Evolutionary conservation across 768 basidiomycete species (phyloP), one percentile per base, ranked within the genome.

Genomic region (Daedaleopsis nitida): DNA sequence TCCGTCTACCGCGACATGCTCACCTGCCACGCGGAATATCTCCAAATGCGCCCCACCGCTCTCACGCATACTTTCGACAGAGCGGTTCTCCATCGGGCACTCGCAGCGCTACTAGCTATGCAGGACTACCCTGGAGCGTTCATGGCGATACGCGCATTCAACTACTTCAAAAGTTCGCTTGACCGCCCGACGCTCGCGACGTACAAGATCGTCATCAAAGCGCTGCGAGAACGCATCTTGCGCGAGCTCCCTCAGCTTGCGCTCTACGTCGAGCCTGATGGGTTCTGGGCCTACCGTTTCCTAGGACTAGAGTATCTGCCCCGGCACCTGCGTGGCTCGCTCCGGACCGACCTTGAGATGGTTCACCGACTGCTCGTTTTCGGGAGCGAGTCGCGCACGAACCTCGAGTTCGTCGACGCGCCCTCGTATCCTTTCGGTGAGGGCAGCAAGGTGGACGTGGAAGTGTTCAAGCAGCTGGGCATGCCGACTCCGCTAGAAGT

Each of bases 101-200:
- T 86, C 5, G 76, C 77, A n/a, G 72, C 77, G 0, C 82, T 83
- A 63, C 68, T 86, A 56, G 68, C 67, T 0, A 65, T 70, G 11
- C 70, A 72, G 3, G 85, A 86, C 69, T 85, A 82, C 59, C 69
- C 80, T 12, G 84, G 75, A 1, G 83, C 81, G 1, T 76, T 76
- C 62, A 66, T 80, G 49, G 71, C 71, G 17, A 58, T 86, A 10
- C 72, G 69, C 23, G 63, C 75, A 10, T 65, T 66, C 55, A 51
- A 37, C 12, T 13, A 54, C 23, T 37, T 67, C 17, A 63, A 60
- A 17, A 3, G 42, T 9, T 49, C 37, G 12, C 16, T 66, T 44
- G 52, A 53, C 32, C 34, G 3, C 1, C 58, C 62, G 10, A 44
- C 58, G 8, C 49, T 66, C 2, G 34, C 23, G 21, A 68, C 65